Base-by-base conservation (phyloP, 2,329 filamentous ascomycete species). In the Pseudocercospora fuligena region DNA sequence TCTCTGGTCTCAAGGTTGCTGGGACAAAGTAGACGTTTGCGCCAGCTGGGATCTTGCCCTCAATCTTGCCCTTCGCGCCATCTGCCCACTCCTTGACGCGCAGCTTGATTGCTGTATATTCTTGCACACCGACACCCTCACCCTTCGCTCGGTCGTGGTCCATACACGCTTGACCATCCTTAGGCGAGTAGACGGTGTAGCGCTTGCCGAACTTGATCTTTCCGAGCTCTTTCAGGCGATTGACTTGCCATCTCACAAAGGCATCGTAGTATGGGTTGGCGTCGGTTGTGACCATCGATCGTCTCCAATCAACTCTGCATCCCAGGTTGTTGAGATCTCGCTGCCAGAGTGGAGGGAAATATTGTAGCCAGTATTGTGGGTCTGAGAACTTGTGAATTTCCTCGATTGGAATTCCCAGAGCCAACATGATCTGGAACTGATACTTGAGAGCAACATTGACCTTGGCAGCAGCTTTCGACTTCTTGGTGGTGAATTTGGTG, bases 241-340 rank as follows among this genome's bases (percentile, higher is more conserved):
- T 94, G 92, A 98, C 97, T 82, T 98, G 95, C 95, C 95, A 99
- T 75, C 92, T 85, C 47, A 98, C 90, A 76, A 99, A 99, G 4
- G 92, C 88, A 78, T 99, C 94, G 78, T 97, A 99, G 83, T 95
- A 98, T 4, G 93, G 93, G 81, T 99, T 99, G 40, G 93, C 93
- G 74, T 97, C 93, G 2, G 95, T 99, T 6, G 95, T 99, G 70
- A 98, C 91, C 71, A 99, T 92, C 43, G 91, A 90, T 78, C 95
- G 86, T 76, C 94, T 87, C 94, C 94, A 99, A 79, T 98, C 95
- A 75, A 98, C 91, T 73, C 94, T 86, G 60, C 90, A 90, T 67
- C 94, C 94, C 70, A 98, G 88, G 78, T 90, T 90, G 73, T 89
- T 92, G 73, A 97, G 84, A 78, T 99, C 93, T 67, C 87, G 84